Evolutionary conservation across 2,329 filamentous ascomycete species (phyloP).

Genomic region (Teratosphaeria zuluensis): DNA sequence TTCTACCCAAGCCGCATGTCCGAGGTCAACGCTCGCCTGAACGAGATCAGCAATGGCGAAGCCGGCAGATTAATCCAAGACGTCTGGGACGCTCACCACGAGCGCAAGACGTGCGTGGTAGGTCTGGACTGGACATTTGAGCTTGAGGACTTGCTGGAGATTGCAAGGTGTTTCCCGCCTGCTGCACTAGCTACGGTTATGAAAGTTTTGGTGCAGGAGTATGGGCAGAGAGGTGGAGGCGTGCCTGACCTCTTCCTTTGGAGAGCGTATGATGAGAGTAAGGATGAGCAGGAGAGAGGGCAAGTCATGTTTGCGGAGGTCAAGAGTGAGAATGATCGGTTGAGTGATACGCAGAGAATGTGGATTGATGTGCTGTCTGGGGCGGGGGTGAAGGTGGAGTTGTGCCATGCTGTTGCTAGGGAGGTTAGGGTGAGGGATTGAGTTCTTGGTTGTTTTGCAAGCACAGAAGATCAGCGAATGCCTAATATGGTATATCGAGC

Average conservation of each 20-base stretch:
- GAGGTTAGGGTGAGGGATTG: conserved; percentile 33
- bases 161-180: conserved; percentile 69
- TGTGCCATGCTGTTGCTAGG: conserved; percentile 57
- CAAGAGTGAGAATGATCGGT: conserved; percentile 64
- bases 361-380: conserved; percentile 92
- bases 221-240: conserved; percentile 72
- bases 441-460: neutral
- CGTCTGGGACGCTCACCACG: conserved; percentile 59
- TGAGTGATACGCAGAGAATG: conserved; percentile 90
- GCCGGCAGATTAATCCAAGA: conserved; percentile 57
- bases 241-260: conserved; percentile 91
- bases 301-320: conserved; percentile 37
- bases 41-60: conserved; percentile 75
- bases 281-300: conserved; percentile 6
- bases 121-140: conserved; percentile 87
- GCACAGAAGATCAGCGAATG: too few relatives aligned
- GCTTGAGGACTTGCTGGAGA: conserved; percentile 66
- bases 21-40: conserved; percentile 80
- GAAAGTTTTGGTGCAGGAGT: conserved; percentile 93
- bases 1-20: conserved; percentile 81
- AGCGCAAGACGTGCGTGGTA: conserved; percentile 72
- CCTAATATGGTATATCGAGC: too few relatives aligned
- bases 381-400: conserved; percentile 75
- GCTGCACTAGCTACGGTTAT: conserved; percentile 73
- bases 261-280: conserved; percentile 36